Percentiles rank a stretch among this genome's conserved stretches.
These are phyloP conservation scores for Teratosphaeria destructans DNA, from an alignment of 2,329 filamentous ascomycete species.

Conservation along the genomic window DNA sequence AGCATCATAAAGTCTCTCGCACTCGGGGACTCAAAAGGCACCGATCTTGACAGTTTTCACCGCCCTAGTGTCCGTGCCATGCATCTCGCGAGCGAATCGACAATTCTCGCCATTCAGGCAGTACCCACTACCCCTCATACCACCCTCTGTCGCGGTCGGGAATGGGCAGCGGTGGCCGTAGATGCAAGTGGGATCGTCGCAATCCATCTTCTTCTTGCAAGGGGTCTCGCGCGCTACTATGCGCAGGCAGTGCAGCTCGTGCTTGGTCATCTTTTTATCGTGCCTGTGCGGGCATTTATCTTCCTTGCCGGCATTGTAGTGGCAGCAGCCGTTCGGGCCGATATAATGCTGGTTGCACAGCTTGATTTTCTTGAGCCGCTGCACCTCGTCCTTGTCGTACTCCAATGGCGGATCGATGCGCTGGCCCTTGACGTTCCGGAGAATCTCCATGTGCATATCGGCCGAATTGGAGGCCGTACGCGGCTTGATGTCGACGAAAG, in stretches of 20 bases:
- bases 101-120: constrained; percentile 50
- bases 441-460: constrained; percentile 24
- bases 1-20: neutral
- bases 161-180: constrained; percentile 55
- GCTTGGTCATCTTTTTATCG: constrained; percentile 41
- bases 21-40: constrained; percentile 2
- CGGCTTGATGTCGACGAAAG: constrained; percentile 9
- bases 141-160: constrained; percentile 27
- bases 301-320: constrained; percentile 36
- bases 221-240: constrained; percentile 54
- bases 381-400: constrained; percentile 46
- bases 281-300: constrained; percentile 47
- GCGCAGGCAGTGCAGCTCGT: constrained; percentile 44
- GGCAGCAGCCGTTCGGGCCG: constrained; percentile 41
- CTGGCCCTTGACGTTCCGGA: constrained; percentile 49
- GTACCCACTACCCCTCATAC: constrained; percentile 38
- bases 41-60: constrained; percentile 38
- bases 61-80: constrained; percentile 47
- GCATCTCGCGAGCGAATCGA: constrained; percentile 47
- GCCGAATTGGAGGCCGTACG: neutral
- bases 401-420: constrained; percentile 46
- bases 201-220: constrained; percentile 47
- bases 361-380: constrained; percentile 51
- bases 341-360: constrained; percentile 54
- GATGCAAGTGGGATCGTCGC: constrained; percentile 50